Conservation (phyloP, 2,329 filamentous ascomycete genomes). For the Colletotrichum sp. region DNA sequence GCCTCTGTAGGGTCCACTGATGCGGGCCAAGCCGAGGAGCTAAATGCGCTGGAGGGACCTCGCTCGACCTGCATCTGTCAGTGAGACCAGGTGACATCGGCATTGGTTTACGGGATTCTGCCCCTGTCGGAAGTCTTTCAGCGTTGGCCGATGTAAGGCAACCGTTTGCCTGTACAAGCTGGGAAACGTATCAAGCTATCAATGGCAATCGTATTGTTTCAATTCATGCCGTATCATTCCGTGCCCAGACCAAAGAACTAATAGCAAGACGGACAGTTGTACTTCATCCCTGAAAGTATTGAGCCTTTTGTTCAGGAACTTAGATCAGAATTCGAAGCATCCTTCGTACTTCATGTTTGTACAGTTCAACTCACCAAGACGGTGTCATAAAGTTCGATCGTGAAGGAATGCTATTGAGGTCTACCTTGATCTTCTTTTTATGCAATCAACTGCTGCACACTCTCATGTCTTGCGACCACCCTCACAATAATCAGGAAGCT, state of each 20-base stretch:
- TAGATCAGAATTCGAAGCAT: background rate
- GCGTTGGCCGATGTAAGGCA: background rate
- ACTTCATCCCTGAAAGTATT: background rate
- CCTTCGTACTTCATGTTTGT: background rate
- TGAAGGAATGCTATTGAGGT: background rate
- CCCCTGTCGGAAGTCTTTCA: background rate
- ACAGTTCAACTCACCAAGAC: background rate
- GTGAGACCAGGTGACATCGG: background rate
- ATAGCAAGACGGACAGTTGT: background rate
- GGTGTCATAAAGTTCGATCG: background rate
- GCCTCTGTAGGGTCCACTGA: constrained; percentile 18
- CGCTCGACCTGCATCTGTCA: background rate
- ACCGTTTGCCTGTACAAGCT: background rate
- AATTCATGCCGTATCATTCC: background rate
- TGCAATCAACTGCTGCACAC: background rate
- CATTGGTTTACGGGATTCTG: background rate
- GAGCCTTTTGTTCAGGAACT: background rate
- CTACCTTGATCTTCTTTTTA: background rate
- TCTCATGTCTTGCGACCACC: background rate
- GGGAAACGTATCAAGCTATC: background rate
- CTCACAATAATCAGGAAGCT: background rate
- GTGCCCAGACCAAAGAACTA: background rate
- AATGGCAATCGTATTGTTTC: background rate
- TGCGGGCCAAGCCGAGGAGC: constrained; percentile 20
- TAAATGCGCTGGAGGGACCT: constrained; percentile 14